Percentiles rank a stretch among this genome's conserved stretches.
These are phyloP conservation scores for Pilatotrama ljubarskyi DNA, from an alignment of 768 basidiomycete genomes.

Conservation along the genomic window DNA sequence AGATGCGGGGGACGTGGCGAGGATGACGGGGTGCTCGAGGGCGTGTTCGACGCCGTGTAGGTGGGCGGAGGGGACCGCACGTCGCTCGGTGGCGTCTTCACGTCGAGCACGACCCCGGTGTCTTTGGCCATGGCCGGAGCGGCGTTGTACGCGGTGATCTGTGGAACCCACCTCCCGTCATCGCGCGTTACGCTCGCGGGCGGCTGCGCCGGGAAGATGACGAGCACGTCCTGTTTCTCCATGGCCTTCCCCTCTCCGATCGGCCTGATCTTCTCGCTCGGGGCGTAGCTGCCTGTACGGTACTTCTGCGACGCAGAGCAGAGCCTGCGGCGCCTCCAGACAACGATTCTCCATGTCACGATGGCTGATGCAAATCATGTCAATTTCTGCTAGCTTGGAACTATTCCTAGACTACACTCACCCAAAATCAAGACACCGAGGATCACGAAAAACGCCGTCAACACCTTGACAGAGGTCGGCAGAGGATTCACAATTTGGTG, in stretches of 20 bases:
- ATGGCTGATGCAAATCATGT: constrained; percentile 8
- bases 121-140: neutral
- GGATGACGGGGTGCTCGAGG: constrained; percentile 10
- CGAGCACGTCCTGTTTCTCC: constrained; percentile 20
- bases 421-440: constrained; percentile 21
- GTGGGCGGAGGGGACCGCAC: constrained; percentile 22
- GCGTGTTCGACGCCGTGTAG: constrained; percentile 16
- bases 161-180: constrained; percentile 16
- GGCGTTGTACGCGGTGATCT: neutral
- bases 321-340: constrained; percentile 20
- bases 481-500: constrained; percentile 11
- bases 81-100: constrained; percentile 5
- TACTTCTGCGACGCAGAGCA: constrained; percentile 16
- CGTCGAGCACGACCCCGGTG: neutral
- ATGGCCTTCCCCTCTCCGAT: constrained; percentile 15
- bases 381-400: neutral
- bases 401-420: constrained; percentile 1
- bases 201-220: constrained; percentile 21
- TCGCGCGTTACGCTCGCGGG: constrained; percentile 13
- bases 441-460: constrained; percentile 21
- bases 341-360: constrained; percentile 23
- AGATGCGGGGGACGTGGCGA: constrained; percentile 20
- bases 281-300: constrained; percentile 18
- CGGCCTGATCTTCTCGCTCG: constrained; percentile 21
- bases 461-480: constrained; percentile 16